A percentile compares a stretch with the other conserved stretches of the same genome.
These are phyloP conservation scores for Amauroascus verrucosus DNA, from an alignment of 2,329 filamentous ascomycete species.

Conservation along the genomic window DNA sequence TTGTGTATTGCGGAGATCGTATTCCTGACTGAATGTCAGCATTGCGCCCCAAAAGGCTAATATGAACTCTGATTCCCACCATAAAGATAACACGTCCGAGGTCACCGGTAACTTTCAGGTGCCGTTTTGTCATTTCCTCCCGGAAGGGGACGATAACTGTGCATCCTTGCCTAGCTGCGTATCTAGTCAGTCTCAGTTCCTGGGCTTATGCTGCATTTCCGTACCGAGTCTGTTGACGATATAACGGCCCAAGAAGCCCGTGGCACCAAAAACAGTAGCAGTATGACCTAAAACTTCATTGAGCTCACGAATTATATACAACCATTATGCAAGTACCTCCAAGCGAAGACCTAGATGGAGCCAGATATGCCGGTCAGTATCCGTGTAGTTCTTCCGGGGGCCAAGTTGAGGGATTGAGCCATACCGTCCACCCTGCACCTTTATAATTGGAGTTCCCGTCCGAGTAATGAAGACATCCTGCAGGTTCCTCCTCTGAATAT, in stretches of 20 bases:
- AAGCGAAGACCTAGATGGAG: conserved; percentile 57
- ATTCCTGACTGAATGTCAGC: conserved; percentile 52
- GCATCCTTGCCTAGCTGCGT: conserved; percentile 76
- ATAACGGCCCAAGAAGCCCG: conserved; percentile 88
- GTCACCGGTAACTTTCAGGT: conserved; percentile 93
- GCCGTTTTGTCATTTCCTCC: conserved; percentile 95
- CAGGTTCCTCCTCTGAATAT: conserved; percentile 41
- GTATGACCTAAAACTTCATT: conserved; percentile 62
- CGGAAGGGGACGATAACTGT: conserved; percentile 88
- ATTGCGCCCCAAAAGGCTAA: not conserved
- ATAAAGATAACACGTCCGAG: conserved; percentile 81
- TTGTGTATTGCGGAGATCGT: conserved; percentile 83
- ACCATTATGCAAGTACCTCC: conserved; percentile 54
- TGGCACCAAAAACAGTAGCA: conserved; percentile 94
- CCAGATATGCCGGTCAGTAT: conserved; percentile 12
- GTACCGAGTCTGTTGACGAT: conserved; percentile 89
- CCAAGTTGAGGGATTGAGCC: conserved; percentile 23
- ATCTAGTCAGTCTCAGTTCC: conserved; percentile 26
- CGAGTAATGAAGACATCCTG: conserved; percentile 88
- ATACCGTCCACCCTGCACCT: conserved; percentile 80
- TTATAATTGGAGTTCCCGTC: conserved; percentile 90
- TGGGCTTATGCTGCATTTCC: conserved; percentile 13
- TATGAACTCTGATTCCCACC: conserved; percentile 40
- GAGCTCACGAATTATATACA: conserved; percentile 18
- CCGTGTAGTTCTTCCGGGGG: not conserved